Conservation (phyloP, 345 rosid species). For the Reutealis trisperma region DNA sequence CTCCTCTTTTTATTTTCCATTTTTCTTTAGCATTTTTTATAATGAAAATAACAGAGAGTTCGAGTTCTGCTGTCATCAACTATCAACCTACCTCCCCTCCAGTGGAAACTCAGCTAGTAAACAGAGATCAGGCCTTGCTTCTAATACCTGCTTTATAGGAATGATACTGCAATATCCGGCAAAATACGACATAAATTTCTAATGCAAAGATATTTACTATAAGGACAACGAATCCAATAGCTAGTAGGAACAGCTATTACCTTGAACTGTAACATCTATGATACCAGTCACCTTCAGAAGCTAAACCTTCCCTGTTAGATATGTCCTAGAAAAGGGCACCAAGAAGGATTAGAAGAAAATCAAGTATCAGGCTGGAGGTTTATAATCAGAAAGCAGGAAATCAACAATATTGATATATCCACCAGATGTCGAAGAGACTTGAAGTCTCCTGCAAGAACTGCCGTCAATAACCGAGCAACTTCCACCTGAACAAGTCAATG, state of each 20-base stretch:
- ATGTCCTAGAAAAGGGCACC: conserved; percentile 51
- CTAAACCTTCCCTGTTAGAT: conserved; percentile 76
- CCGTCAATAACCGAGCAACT: conserved; percentile 59
- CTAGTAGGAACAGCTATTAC: conserved; percentile 33
- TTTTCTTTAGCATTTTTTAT: background rate
- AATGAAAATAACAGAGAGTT: background rate
- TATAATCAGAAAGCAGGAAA: conserved; percentile 8
- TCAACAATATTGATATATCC: conserved; percentile 35
- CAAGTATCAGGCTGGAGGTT: background rate
- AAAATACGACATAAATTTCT: conserved; percentile 4
- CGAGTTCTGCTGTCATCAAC: background rate
- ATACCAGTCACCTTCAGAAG: conserved; percentile 57
- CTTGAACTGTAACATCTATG: conserved; percentile 51
- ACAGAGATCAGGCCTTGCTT: conserved; percentile 71
- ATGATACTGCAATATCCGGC: conserved; percentile 48
- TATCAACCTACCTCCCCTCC: conserved; percentile 56
- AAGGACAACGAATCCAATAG: conserved; percentile 11
- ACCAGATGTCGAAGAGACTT: conserved; percentile 67
- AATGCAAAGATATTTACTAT: background rate
- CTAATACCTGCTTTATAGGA: conserved; percentile 63
- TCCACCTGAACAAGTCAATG: conserved; percentile 52
- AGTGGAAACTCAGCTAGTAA: conserved; percentile 75
- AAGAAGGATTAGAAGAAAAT: conserved; percentile 22
- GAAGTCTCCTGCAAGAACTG: conserved; percentile 68
- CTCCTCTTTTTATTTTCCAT: background rate